Evolutionary conservation across 2,329 filamentous ascomycete species (phyloP), one percentile per base, ranked within the genome.

Genomic region (Helotiales sp.): DNA sequence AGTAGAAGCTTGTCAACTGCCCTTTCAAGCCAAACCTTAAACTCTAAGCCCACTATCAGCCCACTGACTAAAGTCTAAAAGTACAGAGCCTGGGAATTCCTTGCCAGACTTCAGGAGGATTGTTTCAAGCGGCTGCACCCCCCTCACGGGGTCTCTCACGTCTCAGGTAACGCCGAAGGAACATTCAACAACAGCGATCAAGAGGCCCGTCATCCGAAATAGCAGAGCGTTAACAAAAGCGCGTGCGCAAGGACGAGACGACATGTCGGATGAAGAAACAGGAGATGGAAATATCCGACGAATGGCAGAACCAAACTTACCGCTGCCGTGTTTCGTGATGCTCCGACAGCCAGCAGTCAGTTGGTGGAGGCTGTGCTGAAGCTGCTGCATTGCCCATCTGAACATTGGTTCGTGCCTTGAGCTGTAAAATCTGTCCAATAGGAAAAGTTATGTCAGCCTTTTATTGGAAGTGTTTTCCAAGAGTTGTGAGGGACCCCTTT

Each of bases 361-460:
- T 22, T 60, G 24, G 57, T 60, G 57, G 57, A 60, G 57, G 57
- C 57, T 60, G 57, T 60, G 57, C 57, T 60, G 32, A 58, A 37
- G 32, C 26, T 20, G 11, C 11, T 15, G 57, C 37, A 60, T 45
- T 37, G 37, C 34, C 45, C 57, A n/a, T 10, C n/a, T n/a, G 2
- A 10, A 20, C 20, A 22, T 10, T 6, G 32, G 32, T 22, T 43
- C 34, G 22, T 58, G 32, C 40, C 40, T n/a, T 10, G n/a, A 45
- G 17, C 13, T 45, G 10, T n/a, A n/a, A 10, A 20, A 55, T 6
- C 15, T 28, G 40, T 10, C 59, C 43, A 50, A 26, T 37, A 37
- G 13, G 1, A 47, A 10, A 20, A 15, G 20, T 26, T 59, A 24
- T 43, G 55, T 10, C 55, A 28, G 6, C 6, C 34, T 4, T 43